Base-by-base conservation (phyloP, 2,329 filamentous ascomycete species). In the Didymella glomerata region DNA sequence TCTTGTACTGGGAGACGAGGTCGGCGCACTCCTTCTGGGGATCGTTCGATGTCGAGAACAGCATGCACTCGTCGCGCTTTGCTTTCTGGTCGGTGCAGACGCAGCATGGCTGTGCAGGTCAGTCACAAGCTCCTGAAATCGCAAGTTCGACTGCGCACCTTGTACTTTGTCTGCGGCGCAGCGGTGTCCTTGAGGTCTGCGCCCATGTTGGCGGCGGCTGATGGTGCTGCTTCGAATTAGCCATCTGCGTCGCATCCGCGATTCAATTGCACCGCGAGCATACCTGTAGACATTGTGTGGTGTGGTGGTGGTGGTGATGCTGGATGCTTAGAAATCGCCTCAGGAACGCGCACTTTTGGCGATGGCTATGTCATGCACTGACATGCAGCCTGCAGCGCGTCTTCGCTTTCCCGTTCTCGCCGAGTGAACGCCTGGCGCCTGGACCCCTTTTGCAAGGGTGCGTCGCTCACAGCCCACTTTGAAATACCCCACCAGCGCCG, bases 21-120 rank as follows among this genome's bases (percentile, higher is more conserved):
- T 88, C 85, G 78, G 88, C 85, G 84, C 95, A 99, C 72, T 96
- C 93, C 73, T 87, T 85, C 70, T 91, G 86, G 38, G 95, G 92
- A 75, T 97, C 90, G 73, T 89, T 85, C 61, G 91, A 85, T 63
- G 87, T 93, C 55, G 92, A 96, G 83, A 98, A 97, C 56, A 99
- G 90, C 94, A 99, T 98, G 84, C 95, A 99, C 80, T 99, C 93
- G 81, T 99, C 95, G 64, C 95, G 92, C 69, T 86, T 86, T 38
- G 91, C 84, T 80, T 99, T 99, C 79, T 99, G 93, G 44, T 95
- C 88, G 76, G 93, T 97, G 87, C 95, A 99, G 28, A 98, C 95
- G 77, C 95, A 98, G 86, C 95, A 98, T 42, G 94, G 94, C 92
- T 97, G 49, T 10, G 4, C 13, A 1, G 5, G 53, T 62, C 28